These are phyloP conservation scores for Andrographis paniculata DNA, from an alignment of 305 asterid species.

Conservation along the genomic window DNA sequence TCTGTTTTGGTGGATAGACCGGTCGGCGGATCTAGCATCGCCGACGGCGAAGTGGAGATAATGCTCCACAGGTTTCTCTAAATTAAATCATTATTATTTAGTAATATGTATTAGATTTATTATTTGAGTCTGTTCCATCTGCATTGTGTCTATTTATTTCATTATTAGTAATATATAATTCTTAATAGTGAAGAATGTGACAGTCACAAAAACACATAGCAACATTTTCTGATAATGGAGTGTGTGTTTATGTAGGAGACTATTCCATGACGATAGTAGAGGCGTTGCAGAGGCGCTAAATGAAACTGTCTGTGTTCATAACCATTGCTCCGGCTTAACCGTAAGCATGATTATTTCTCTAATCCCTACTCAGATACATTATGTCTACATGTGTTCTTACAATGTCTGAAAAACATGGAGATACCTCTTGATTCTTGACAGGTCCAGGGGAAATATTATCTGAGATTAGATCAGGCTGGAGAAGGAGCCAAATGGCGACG, in stretches of 20 bases:
- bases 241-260: slow-evolving; percentile 52
- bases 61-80: slow-evolving; percentile 81
- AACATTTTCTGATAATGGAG: no score
- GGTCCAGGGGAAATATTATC: slow-evolving; percentile 82
- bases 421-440: slow-evolving; percentile 23
- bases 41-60: slow-evolving; percentile 84
- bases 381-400: no score
- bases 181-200: no score
- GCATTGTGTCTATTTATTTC: no score
- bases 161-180: no score
- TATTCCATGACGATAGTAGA: slow-evolving; percentile 77
- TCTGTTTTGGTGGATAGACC: slow-evolving; percentile 94
- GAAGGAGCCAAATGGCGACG: slow-evolving; percentile 99
- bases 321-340: slow-evolving; percentile 61
- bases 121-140: no score
- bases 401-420: no score
- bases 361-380: no score
- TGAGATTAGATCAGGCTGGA: slow-evolving; percentile 73
- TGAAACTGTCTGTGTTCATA: slow-evolving; percentile 62
- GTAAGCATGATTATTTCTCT: no score
- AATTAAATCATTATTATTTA: no score
- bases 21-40: slow-evolving; percentile 86
- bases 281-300: slow-evolving; percentile 91
- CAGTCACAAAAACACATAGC: no score
- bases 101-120: no score